Evolutionary conservation across 2,329 filamentous ascomycete species (phyloP), one percentile per base, ranked within the genome.

Genomic region (Beauveria rudraprayagi): DNA sequence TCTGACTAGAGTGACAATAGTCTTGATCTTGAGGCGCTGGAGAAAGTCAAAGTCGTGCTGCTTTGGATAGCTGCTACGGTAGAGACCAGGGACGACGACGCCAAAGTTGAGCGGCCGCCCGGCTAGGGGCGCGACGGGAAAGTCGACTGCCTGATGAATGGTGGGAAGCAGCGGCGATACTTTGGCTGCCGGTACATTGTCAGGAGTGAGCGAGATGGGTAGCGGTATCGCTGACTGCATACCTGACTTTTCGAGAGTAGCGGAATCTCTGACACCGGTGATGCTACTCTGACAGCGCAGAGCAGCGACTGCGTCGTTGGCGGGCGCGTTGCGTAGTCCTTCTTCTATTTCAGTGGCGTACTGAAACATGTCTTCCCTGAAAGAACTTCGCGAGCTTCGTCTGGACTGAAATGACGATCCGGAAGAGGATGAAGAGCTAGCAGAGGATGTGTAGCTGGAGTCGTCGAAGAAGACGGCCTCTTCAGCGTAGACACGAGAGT

Each of bases 31-130:
- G 55, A 96, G 78, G 28, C 77, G 78, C 67, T 82, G 77, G 60
- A 96, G 76, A 68, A 89, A 93, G 3, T 78, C 78, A 65, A 89
- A 88, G 69, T 96, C 88, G 61, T 86, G 81, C 5, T 80, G 73
- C 63, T 85, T 78, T 3, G 92, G 92, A 70, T 92, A 96, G 65
- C 88, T 88, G 73, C 90, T 93, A 57, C 92, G 84, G 71, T 91
- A 96, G 30, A 97, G 80, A 9, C 88, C 87, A 7, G 86, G 83
- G 22, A 87, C 76, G 22, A 96, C 88, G 30, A 85, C 76, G 19
- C 88, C 90, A 73, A 93, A 96, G 70, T 96, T 96, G 65, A 76
- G 68, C 1, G 90, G 89, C 6, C 73, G 67, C 14, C 72, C 71
- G 43, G 67, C 65, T 17, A 66, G 51, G 8, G 69, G 67, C 6